Percentiles rank a stretch among this genome's conserved stretches.
Evolutionary conservation across 1,139 yeast genomes (phyloP).

Genomic region (Kodamaea sp.): DNA sequence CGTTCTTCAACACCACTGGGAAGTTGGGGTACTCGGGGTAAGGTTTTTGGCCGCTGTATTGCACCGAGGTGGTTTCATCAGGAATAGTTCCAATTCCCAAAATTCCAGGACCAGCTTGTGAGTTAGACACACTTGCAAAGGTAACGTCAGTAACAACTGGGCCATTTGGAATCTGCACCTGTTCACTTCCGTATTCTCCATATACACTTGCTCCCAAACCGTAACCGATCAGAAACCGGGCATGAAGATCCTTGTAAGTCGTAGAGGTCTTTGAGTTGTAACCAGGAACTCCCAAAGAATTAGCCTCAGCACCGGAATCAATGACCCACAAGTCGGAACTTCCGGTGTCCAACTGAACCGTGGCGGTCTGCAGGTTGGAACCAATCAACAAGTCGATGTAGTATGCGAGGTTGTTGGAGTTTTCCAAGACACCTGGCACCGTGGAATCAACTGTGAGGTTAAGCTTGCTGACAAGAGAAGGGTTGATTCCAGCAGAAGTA

Average conservation of each 20-base stretch:
- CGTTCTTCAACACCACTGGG: slow-evolving; percentile 12
- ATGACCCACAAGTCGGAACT: slow-evolving; percentile 25
- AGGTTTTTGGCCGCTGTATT: no score
- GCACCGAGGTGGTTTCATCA: slow-evolving; percentile 8
- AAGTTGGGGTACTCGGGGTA: slow-evolving; percentile 15
- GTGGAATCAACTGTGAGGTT: slow-evolving; percentile 2
- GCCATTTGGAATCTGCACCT: slow-evolving; percentile 14
- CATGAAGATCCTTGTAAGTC: slow-evolving; percentile 4
- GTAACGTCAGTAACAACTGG: slow-evolving; percentile 15
- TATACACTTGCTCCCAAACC: slow-evolving; percentile 18
- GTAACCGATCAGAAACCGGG: slow-evolving; percentile 15
- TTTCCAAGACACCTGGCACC: slow-evolving; percentile 3
- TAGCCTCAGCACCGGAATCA: no score
- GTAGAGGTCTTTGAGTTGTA: slow-evolving; percentile 7
- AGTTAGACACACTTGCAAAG: slow-evolving; percentile 21
- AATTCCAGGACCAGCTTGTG: slow-evolving; percentile 20
- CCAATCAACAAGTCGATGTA: slow-evolving; percentile 11
- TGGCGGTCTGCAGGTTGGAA: slow-evolving; percentile 9
- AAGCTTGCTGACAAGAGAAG: no score
- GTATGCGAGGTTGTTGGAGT: slow-evolving; percentile 8
- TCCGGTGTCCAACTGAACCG: slow-evolving; percentile 21
- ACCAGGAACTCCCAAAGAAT: slow-evolving; percentile 2
- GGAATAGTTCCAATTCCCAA: slow-evolving; percentile 22
- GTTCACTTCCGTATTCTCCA: slow-evolving; percentile 21
- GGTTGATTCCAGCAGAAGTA: not conserved